phyloP scores from a whole-genome alignment of 345 rosid genomes.

The Lumnitzera racemosa region DNA sequence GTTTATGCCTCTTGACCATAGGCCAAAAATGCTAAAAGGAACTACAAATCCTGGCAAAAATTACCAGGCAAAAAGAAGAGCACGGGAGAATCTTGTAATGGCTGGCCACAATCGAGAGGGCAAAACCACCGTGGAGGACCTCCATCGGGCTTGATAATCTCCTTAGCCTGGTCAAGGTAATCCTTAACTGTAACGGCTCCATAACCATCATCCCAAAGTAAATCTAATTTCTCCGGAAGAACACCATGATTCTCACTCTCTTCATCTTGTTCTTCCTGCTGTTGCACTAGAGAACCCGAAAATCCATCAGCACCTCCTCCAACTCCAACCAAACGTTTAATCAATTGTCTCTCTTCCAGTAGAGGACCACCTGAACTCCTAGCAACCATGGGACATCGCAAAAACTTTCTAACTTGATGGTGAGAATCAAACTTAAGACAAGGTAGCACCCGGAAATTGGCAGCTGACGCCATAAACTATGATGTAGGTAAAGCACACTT shows the following conservation, averaged over 20 bases:
- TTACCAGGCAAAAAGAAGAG: constrained; percentile 83
- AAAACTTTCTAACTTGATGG: constrained; percentile 5
- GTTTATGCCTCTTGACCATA: no score
- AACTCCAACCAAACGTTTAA: background rate
- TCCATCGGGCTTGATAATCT: constrained; percentile 55
- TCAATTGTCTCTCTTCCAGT: constrained; percentile 19
- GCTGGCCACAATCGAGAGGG: constrained; percentile 71
- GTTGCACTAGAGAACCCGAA: constrained; percentile 7
- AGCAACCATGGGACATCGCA: constrained; percentile 28
- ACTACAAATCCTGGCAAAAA: background rate
- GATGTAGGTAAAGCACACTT: no score
- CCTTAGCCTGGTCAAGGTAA: constrained; percentile 47
- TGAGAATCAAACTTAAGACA: constrained; percentile 14
- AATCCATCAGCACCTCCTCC: constrained; percentile 20
- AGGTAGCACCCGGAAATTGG: constrained; percentile 21
- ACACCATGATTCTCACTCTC: constrained; percentile 4
- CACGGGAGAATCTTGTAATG: constrained; percentile 52
- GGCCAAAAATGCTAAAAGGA: no score
- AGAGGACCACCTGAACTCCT: constrained; percentile 18
- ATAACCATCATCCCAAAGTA: constrained; percentile 88
- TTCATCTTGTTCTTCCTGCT: constrained; percentile 1
- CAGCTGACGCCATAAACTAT: constrained; percentile 21
- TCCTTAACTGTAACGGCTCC: constrained; percentile 54
- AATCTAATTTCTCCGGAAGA: constrained; percentile 32
- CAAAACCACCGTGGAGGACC: constrained; percentile 93